Percentiles rank a stretch among this genome's conserved stretches.
phyloP scores from a whole-genome alignment of 2,329 filamentous ascomycete genomes.

The Fusarium sambucinum region DNA sequence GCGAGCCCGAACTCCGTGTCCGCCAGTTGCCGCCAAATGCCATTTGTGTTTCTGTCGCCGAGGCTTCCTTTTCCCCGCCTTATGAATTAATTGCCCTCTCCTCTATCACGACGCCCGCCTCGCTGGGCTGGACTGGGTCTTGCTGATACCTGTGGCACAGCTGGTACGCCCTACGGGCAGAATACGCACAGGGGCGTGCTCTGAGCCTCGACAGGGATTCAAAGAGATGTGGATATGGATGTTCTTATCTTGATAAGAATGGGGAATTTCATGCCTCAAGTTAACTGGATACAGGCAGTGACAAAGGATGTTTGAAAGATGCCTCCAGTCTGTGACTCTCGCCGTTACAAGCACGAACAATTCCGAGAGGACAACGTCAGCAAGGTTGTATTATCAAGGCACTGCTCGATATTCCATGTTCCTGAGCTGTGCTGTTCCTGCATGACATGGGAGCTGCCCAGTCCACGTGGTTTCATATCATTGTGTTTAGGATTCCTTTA shows the following conservation, averaged over 20 bases:
- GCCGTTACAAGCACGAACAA: conserved; percentile 1
- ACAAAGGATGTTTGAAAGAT: conserved; percentile 14
- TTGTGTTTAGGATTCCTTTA: conserved; percentile 27
- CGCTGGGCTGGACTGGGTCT: conserved; percentile 11
- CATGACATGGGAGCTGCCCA: conserved; percentile 31
- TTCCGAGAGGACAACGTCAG: conserved; percentile 10
- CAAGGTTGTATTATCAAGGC: conserved; percentile 19
- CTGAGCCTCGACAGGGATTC: conserved; percentile 16
- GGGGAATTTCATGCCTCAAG: conserved; percentile 28
- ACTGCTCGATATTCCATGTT: conserved; percentile 17
- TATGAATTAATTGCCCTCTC: conserved; percentile 31
- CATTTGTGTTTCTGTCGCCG: conserved; percentile 28
- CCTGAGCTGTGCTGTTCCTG: conserved; percentile 44
- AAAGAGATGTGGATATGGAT: conserved; percentile 19
- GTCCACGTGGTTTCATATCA: conserved; percentile 43
- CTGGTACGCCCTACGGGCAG: conserved; percentile 18
- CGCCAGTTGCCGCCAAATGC: conserved; percentile 27
- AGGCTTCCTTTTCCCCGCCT: conserved; percentile 38
- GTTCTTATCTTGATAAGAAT: conserved; percentile 32
- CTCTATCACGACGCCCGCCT: conserved; percentile 28
- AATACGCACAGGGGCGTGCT: conserved; percentile 40
- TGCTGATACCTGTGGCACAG: conserved; percentile 31
- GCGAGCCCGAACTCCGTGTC: conserved; percentile 32
- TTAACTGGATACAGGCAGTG: conserved; percentile 13
- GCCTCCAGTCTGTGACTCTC: conserved; percentile 4